Evolutionary conservation across 2,329 filamentous ascomycete species (phyloP), one percentile per base, ranked within the genome.

Genomic region (Celoporthe dispersa): DNA sequence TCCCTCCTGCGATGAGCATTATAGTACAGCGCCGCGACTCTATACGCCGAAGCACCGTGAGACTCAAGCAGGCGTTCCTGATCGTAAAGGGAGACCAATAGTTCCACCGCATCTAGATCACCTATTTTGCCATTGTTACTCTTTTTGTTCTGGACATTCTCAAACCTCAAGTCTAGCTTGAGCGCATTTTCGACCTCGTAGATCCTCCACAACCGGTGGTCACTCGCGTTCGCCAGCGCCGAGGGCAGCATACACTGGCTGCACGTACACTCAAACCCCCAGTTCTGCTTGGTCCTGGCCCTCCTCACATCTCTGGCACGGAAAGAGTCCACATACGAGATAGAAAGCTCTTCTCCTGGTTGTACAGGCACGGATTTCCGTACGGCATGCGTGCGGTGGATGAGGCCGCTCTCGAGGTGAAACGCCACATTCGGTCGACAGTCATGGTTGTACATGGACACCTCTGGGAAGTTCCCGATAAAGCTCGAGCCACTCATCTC

Each of bases 191-290:
- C 80, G 2, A 82, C 69, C 35, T 63, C 57, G 9, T 74, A 68
- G 25, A 83, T 80, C 3, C 73, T 64, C 2, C 66, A 60, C 7
- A 83, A 73, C 0, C 73, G 75, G 3, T 69, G 55, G 67, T 83
- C 81, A 2, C 79, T 78, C 33, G 71, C 73, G 59, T 73, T 74
- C 0, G 68, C 68, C 57, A 76, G 73, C 22, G 67, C 63, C 16
- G 76, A 73, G 11, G 72, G 51, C 1, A 75, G 71, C 2, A 71
- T 73, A 70, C 82, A 84, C 41, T 80, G 79, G 1, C 73, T 44
- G 71, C 82, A 84, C 1, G 74, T 73, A 70, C 82, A 84, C 1
- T 74, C 78, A 68, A 84, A 84, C n/a, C 80, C 78, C 69, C 82
- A 81, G 8, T 78, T 79, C 11, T 76, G 69, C 25, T 70, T 67